Conservation (phyloP, 352 stramenopile genomes). For the Globisporangium solare region DNA sequence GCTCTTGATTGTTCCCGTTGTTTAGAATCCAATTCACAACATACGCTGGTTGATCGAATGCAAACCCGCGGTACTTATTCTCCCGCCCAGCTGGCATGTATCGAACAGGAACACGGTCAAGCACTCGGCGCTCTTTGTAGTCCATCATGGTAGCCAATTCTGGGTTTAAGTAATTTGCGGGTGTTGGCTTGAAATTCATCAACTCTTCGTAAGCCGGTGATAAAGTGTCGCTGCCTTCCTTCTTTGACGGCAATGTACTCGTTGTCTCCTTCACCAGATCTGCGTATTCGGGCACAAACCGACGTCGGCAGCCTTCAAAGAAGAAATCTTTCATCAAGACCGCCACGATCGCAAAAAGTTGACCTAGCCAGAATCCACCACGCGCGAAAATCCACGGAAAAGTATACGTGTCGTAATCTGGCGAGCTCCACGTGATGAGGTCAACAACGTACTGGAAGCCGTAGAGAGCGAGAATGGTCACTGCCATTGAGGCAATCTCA, state of each 20-base stretch:
- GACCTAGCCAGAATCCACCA: constrained; percentile 66
- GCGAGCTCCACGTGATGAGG: constrained; percentile 42
- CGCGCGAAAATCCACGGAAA: constrained; percentile 76
- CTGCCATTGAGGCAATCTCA: constrained; percentile 41
- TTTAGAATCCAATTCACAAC: constrained; percentile 76
- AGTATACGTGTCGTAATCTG: constrained; percentile 66
- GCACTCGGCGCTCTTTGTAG: constrained; percentile 65
- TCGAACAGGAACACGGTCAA: constrained; percentile 43
- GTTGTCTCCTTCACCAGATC: constrained; percentile 66
- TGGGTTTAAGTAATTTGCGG: constrained; percentile 53
- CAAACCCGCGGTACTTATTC: constrained; percentile 75
- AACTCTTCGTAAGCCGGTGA: constrained; percentile 24
- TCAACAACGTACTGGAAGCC: constrained; percentile 68
- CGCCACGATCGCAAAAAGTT: constrained; percentile 60
- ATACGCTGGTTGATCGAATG: constrained; percentile 74
- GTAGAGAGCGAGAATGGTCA: constrained; percentile 61
- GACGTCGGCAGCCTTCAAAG: constrained; percentile 57
- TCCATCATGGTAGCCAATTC: constrained; percentile 75
- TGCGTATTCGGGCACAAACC: constrained; percentile 62
- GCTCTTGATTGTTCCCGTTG: constrained; percentile 26
- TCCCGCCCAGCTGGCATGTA: constrained; percentile 35
- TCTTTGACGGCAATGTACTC: constrained; percentile 16
- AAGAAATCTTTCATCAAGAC: constrained; percentile 71
- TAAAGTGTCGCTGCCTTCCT: not conserved
- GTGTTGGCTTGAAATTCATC: constrained; percentile 38